Evolutionary conservation across 2,329 filamentous ascomycete species (phyloP).

Genomic region (Emergomyces pasteurianus): DNA sequence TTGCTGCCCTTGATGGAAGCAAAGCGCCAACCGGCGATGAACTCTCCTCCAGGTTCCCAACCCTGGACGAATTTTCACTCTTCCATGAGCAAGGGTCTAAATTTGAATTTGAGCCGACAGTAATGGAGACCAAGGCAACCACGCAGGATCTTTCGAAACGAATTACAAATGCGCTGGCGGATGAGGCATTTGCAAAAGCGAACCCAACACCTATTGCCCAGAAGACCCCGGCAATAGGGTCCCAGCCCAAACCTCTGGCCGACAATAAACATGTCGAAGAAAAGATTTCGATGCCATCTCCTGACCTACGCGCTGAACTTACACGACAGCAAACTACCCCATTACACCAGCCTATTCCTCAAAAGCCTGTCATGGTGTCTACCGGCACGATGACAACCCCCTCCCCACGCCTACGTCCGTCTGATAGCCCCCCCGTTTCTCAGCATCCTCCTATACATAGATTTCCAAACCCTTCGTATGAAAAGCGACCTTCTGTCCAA

Average conservation of each 20-base stretch:
- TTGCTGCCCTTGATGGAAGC: constrained; percentile 72
- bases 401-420: constrained; percentile 29
- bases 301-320: constrained; percentile 17
- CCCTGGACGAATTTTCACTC: constrained; percentile 83
- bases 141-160: constrained; percentile 50
- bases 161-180: constrained; percentile 64
- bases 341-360: constrained; percentile 34
- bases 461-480: constrained; percentile 37
- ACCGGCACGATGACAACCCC: constrained; percentile 70
- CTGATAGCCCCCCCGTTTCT: constrained; percentile 18
- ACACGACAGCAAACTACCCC: constrained; percentile 20
- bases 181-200: constrained; percentile 61
- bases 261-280: constrained; percentile 12
- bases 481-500: constrained; percentile 38
- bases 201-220: constrained; percentile 22
- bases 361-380: constrained; percentile 47
- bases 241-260: constrained; percentile 9
- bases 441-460: constrained; percentile 38
- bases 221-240: constrained; percentile 18
- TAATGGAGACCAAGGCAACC: constrained; percentile 32
- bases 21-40: constrained; percentile 55
- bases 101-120: constrained; percentile 63
- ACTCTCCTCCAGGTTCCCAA: constrained; percentile 73
- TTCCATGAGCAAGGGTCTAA: constrained; percentile 72
- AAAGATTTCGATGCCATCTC: constrained; percentile 15